Evolutionary conservation across 2,329 filamentous ascomycete species (phyloP).

Genomic region (Penicillium sp.): DNA sequence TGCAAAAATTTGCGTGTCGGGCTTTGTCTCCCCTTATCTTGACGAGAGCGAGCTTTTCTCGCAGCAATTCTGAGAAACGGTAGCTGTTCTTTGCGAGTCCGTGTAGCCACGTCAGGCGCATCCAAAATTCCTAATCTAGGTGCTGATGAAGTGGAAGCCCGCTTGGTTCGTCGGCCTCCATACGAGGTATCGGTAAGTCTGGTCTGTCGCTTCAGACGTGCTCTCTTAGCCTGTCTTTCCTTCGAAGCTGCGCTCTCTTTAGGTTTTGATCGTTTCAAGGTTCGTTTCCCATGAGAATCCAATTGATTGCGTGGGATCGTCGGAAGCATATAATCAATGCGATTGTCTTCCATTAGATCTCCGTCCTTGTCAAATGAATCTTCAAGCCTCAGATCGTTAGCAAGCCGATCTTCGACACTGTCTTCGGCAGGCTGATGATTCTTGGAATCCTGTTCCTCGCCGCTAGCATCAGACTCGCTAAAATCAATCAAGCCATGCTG

Average conservation of each 20-base stretch:
- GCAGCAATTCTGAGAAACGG: conserved; percentile 53
- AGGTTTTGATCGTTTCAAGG: conserved; percentile 15
- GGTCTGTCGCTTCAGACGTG: conserved; percentile 31
- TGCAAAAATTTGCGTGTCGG: conserved; percentile 49
- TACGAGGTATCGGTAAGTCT: conserved; percentile 33
- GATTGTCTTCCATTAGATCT: conserved; percentile 40
- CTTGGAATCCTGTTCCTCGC: conserved; percentile 7
- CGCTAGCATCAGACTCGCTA: conserved; percentile 28
- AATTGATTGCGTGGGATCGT: conserved; percentile 22
- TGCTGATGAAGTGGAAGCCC: conserved; percentile 9
- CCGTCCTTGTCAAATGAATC: conserved; percentile 24
- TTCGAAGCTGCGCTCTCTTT: conserved; percentile 12
- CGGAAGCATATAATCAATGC: conserved; percentile 40
- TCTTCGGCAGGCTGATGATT: not conserved
- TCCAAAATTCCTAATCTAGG: conserved; percentile 48
- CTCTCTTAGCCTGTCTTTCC: conserved; percentile 22
- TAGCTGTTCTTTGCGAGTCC: conserved; percentile 36
- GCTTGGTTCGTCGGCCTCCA: conserved; percentile 20
- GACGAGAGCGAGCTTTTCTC: conserved; percentile 46
- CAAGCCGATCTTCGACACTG: conserved; percentile 6
- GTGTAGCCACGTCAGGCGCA: conserved; percentile 34
- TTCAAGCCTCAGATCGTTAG: conserved; percentile 17
- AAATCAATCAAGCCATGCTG: conserved; percentile 24
- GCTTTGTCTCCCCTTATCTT: conserved; percentile 48
- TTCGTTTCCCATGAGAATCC: conserved; percentile 5